Conservation (phyloP, 257 asterid species). For the Nemophila menziesii region DNA sequence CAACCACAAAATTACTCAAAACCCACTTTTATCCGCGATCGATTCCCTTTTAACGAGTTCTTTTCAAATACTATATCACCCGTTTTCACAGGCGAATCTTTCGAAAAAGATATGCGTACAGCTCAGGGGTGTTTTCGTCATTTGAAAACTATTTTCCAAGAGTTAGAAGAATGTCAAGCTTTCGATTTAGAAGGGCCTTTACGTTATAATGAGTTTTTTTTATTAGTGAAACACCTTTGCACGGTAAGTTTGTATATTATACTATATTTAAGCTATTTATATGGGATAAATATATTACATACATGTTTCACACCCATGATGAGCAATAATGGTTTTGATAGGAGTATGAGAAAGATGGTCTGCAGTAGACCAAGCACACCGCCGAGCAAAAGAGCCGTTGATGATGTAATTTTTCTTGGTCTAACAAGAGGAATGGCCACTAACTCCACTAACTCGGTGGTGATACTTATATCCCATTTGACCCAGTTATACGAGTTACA, state of each 20-base stretch:
- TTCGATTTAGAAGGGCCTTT: too few species aligned
- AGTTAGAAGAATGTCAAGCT: slow-evolving; percentile 98
- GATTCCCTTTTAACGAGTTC: slow-evolving; percentile 89
- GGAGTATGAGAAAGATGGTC: slow-evolving; percentile 49
- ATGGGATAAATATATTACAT: too few species aligned
- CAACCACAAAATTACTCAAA: slow-evolving; percentile 53
- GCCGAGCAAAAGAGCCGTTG: slow-evolving; percentile 73
- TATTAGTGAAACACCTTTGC: too few species aligned
- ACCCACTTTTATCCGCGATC: slow-evolving; percentile 59
- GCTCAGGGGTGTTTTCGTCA: slow-evolving; percentile 94
- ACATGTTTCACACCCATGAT: slow-evolving; percentile 87
- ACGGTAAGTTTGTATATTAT: too few species aligned
- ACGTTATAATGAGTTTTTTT: too few species aligned
- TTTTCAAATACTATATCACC: slow-evolving; percentile 70
- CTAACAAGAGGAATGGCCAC: too few species aligned
- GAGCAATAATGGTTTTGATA: slow-evolving; percentile 44
- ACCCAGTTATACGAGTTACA: too few species aligned
- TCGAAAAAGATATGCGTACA: slow-evolving; percentile 75
- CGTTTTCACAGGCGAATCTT: slow-evolving; percentile 61
- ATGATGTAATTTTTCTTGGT: too few species aligned
- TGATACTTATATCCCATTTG: too few species aligned
- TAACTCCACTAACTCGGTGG: too few species aligned
- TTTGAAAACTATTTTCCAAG: slow-evolving; percentile 88
- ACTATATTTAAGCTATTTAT: too few species aligned
- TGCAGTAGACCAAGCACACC: slow-evolving; percentile 62